Base-by-base conservation (phyloP, 352 stramenopile species). In the Hyaloperonospora arabidopsidis region DNA sequence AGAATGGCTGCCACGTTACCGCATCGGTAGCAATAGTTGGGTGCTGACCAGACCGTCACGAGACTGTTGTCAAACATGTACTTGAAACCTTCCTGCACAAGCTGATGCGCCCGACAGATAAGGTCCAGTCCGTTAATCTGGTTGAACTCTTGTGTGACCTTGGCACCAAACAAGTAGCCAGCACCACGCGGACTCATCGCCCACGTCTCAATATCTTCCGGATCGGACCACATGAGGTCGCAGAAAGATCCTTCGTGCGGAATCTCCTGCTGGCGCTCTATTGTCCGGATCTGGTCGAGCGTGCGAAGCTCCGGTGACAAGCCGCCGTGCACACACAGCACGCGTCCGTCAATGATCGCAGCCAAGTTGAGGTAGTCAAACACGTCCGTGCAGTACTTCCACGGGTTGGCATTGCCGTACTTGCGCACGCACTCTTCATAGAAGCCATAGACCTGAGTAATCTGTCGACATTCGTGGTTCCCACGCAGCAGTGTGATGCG, bases 151-250 rank as follows among this genome's bases (percentile, higher is more conserved):
- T 84, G 69, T 29, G 84, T 91, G 34, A 94, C 86, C 61, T 94
- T 90, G 22, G 69, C 72, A 32, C 86, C 86, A 52, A 96, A 96
- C 17, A 96, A 67, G 50, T 91, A 96, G 28, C 86, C 86, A 10
- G 86, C 86, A 11, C 86, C 86, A 45, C 86, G 81, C n/a, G 86
- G 86, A 58, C 79, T 93, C 72, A 95, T 89, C 13, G 81, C 84
- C 86, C 86, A 94, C 52, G 77, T 87, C 56, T 94, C 86, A 60
- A 92, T 97, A 50, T 98, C 92, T 64, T 97, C 93, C 0, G 96
- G 96, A 67, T 99, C 96, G 17, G 92, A 97, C 96, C 96, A 99
- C 68, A 99, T 96, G 62, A 99, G 84, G 78, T 99, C 95, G 59
- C 91, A 98, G 70, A 98, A 97, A 11, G 95, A 90, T 50, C 95